Evolutionary conservation across 2,329 filamentous ascomycete genomes (phyloP), one percentile per base, ranked within the genome.

Genomic region (Anisogramma anomala): DNA sequence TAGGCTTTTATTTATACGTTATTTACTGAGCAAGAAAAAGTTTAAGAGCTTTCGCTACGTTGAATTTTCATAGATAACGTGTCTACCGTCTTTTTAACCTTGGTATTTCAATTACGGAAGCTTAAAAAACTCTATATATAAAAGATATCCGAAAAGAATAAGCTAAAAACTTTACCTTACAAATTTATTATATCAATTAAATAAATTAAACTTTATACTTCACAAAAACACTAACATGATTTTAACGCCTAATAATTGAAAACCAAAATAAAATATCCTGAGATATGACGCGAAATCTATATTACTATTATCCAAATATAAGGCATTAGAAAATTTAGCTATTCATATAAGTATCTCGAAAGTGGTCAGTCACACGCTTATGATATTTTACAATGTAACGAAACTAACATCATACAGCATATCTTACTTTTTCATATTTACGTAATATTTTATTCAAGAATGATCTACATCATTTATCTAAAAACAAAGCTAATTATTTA

Each of bases 61-160:
- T 73, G 69, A 47, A 71, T 82, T 41, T 74, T 73, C 49, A 80
- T 76, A 0, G 78, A 82, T 51, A 71, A 80, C 47, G 76, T 79
- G 15, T 72, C 73, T 0, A 49, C 57, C 1, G 55, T 62, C 0
- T 78, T 81, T 42, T 53, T 82, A 38, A 64, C 64, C 1, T 71
- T 71, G 43, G 63, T 77, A 13, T 63, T 65, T 3, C 64, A 72
- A 41, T 62, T 79, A 2, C 56, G 69, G 4, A 63, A 65, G 42
- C 53, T 82, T 1, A 63, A 69, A 13, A 72, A 79, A 46, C 57
- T 82, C 2, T 74, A 75, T 47, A 55, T 82, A 49, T 56, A 79
- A 19, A 74, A 81, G 55, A 62, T 72, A 22, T 64, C 61, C 5
- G 39, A 53, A n/a, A 72, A 71, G 49, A 61, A 68, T 41, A 69